Base-by-base conservation (phyloP, 352 stramenopile species). In the Pythium rhizo-oryzae region DNA sequence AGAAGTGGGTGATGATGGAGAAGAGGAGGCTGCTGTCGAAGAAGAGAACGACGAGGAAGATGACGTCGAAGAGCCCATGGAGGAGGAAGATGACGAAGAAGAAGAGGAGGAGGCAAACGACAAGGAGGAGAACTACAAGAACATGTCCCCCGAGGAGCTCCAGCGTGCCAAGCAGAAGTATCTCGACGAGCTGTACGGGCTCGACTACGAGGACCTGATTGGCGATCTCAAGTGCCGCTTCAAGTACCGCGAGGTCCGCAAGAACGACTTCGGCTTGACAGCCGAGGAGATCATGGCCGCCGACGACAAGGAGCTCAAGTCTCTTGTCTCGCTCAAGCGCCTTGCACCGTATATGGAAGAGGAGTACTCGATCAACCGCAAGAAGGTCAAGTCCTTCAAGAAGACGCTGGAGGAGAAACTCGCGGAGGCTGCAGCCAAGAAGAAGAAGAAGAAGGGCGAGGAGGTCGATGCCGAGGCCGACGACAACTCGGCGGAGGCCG, bases 191-290 rank as follows among this genome's bases (percentile, higher is more conserved):
- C 79, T 99, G 11, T 99, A 99, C 78, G 93, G 97, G 46, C 82
- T 99, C 25, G 98, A 99, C 77, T 99, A 99, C 71, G 98, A 99
- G 77, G 97, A 99, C 70, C 90, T 99, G 46, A 98, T 99, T 67
- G 97, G 93, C 23, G 97, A 98, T 67, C 89, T 99, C 71, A 97
- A 97, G 54, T 99, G 94, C 51, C 89, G 97, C 25, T 99, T 99
- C 84, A 99, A 99, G 75, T 99, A 99, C 80, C 87, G 91, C 12
- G 75, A 93, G 52, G 98, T 99, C 4, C 81, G 90, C 52, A 79
- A 84, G 28, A 99, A 99, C 64, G 93, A 93, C 71, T 99, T 98
- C 78, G 98, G 98, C 15, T 79, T 99, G 25, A 97, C 91, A 18
- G 92, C 95, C 8, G 92, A 99, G 52, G 98, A 99, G 69, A 99